phyloP scores from a whole-genome alignment of 129 eudicot genomes.

The Flaveria sonorensis region DNA sequence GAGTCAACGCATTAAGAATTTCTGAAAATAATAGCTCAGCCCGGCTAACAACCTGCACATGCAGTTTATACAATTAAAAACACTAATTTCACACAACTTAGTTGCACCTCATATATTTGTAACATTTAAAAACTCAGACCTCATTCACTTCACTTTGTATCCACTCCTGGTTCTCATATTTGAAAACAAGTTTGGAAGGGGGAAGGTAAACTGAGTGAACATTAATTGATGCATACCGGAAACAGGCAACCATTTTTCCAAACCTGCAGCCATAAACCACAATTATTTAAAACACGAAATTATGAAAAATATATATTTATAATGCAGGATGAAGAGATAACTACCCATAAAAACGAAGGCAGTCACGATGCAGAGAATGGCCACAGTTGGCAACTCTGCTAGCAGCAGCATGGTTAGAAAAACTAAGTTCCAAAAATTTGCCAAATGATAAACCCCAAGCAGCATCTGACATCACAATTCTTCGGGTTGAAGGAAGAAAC shows the following conservation, averaged over 20 bases:
- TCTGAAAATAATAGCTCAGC: slow-evolving; percentile 88
- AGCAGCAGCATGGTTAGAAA: slow-evolving; percentile 99
- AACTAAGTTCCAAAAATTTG: slow-evolving; percentile 96
- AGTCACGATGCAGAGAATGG: slow-evolving; percentile 95
- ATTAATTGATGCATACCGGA: slow-evolving; percentile 93
- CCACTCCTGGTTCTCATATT: slow-evolving; percentile 80
- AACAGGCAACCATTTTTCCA: slow-evolving; percentile 98
- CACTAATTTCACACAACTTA: not conserved
- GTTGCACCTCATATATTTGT: not conserved
- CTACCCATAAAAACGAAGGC: slow-evolving; percentile 97
- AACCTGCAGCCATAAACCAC: slow-evolving; percentile 49
- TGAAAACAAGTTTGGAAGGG: slow-evolving; percentile 83
- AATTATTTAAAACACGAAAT: slow-evolving; percentile 4
- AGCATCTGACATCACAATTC: slow-evolving; percentile 98
- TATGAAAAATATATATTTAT: not conserved
- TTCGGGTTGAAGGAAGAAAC: slow-evolving; percentile 89
- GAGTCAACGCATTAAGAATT: slow-evolving; percentile 63
- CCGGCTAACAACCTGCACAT: slow-evolving; percentile 64
- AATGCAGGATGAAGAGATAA: slow-evolving; percentile 13
- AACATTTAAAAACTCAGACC: slow-evolving; percentile 43
- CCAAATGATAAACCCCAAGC: slow-evolving; percentile 99
- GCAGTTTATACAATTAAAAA: slow-evolving; percentile 22
- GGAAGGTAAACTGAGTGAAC: slow-evolving; percentile 96
- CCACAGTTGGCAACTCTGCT: slow-evolving; percentile 99
- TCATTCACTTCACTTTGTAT: slow-evolving; percentile 77